Evolutionary conservation across 148 eudicot species (phyloP).

Genomic region (Persicaria maculosa): DNA sequence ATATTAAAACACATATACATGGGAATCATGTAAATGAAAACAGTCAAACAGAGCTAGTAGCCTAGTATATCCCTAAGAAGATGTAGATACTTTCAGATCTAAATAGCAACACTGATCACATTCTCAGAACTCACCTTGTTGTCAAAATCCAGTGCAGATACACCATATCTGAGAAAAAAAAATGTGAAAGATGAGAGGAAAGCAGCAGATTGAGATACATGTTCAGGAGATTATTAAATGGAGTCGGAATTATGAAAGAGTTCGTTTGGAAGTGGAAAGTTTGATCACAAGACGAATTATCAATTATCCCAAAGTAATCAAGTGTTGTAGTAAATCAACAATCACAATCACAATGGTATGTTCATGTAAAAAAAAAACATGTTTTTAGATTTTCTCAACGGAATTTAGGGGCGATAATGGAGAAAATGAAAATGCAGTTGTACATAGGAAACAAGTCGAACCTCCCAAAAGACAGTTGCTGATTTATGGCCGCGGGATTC

Average conservation of each 20-base stretch:
- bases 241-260: neutral
- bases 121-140: slow-evolving; percentile 40
- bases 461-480: slow-evolving; percentile 19
- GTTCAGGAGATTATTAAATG: neutral
- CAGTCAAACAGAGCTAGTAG: neutral
- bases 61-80: neutral
- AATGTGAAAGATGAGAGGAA: neutral
- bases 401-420: neutral
- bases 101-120: neutral
- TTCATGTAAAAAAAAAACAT: neutral
- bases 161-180: slow-evolving; percentile 42
- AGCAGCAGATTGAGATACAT: neutral
- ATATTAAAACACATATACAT: neutral
- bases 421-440: slow-evolving; percentile 2
- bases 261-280: neutral
- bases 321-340: neutral
- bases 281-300: neutral
- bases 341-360: neutral
- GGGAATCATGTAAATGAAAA: neutral
- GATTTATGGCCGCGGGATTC: slow-evolving; percentile 20
- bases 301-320: neutral
- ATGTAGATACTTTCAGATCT: neutral
- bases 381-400: neutral
- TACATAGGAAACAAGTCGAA: slow-evolving; percentile 13
- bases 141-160: slow-evolving; percentile 78